A percentile compares a stretch with the other conserved stretches of the same genome.
Conservation (phyloP, 352 stramenopile genomes). For the Phytophthora quininea region DNA sequence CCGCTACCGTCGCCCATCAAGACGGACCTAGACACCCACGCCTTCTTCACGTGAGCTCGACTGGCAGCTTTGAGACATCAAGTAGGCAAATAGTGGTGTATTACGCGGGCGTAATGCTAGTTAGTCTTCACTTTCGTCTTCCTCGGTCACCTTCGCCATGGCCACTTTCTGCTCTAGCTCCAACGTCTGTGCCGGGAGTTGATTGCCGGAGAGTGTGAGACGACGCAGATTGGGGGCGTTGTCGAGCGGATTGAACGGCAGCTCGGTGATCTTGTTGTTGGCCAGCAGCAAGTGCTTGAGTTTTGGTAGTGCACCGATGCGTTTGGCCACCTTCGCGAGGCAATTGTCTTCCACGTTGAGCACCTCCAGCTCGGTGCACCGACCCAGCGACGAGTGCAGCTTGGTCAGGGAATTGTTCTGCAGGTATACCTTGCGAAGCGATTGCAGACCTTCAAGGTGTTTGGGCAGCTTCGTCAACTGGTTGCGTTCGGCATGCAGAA, state of each 20-base stretch:
- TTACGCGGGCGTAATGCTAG: conserved; percentile 17
- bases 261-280: conserved; percentile 80
- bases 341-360: conserved; percentile 87
- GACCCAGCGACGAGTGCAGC: conserved; percentile 77
- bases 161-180: conserved; percentile 72
- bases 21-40: conserved; percentile 83
- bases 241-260: conserved; percentile 85
- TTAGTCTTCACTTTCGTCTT: conserved; percentile 48
- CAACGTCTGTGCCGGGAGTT: conserved; percentile 58
- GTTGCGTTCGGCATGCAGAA: conserved; percentile 85
- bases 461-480: conserved; percentile 81
- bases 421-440: conserved; percentile 83
- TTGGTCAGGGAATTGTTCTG: conserved; percentile 86
- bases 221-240: conserved; percentile 69
- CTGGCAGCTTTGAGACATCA: background rate
- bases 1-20: conserved; percentile 84
- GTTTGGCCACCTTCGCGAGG: conserved; percentile 85
- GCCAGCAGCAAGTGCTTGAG: conserved; percentile 84
- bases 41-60: conserved; percentile 78
- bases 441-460: conserved; percentile 58
- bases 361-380: conserved; percentile 77
- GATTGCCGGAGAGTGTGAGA: conserved; percentile 83
- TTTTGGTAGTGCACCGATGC: conserved; percentile 79
- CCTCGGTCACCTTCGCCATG: conserved; percentile 58
- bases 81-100: conserved; percentile 28